These are phyloP conservation scores for Starmera dryadoides DNA, from an alignment of 805 yeast species.

Conservation along the genomic window DNA sequence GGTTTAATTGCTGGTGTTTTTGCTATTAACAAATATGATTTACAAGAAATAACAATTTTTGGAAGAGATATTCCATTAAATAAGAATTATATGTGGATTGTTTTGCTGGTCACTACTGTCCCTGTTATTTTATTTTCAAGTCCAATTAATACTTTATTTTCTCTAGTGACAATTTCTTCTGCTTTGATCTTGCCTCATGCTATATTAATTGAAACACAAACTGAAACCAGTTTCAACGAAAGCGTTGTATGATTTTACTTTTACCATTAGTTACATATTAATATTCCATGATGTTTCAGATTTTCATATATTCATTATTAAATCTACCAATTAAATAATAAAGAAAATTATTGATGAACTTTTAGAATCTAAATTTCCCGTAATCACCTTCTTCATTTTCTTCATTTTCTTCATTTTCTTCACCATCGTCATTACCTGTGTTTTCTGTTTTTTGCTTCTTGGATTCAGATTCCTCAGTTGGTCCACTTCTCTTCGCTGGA, in stretches of 20 bases:
- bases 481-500: conserved; percentile 6
- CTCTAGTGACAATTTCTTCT: neutral
- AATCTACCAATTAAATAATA: no score
- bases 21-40: conserved; percentile 4
- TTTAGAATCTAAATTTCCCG: conserved; percentile 21
- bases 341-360: no score
- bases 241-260: conserved; percentile 6
- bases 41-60: conserved; percentile 4
- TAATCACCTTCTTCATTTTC: conserved; percentile 15
- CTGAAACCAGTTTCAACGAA: conserved; percentile 18
- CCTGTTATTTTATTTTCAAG: conserved; percentile 14
- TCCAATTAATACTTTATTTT: conserved; percentile 3
- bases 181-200: conserved; percentile 6
- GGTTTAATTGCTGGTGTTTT: conserved; percentile 5
- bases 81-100: conserved; percentile 10
- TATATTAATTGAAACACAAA: conserved; percentile 9
- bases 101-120: conserved; percentile 7
- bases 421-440: neutral
- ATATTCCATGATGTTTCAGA: no score
- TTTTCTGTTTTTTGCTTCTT: conserved; percentile 7
- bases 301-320: no score
- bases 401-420: conserved; percentile 11
- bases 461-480: neutral
- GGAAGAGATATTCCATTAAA: conserved; percentile 4
- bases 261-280: no score